These are phyloP conservation scores for Pseudoscleropodium purum DNA, from an alignment of 225 moss, liverwort and hornwort species.

Conservation along the genomic window DNA sequence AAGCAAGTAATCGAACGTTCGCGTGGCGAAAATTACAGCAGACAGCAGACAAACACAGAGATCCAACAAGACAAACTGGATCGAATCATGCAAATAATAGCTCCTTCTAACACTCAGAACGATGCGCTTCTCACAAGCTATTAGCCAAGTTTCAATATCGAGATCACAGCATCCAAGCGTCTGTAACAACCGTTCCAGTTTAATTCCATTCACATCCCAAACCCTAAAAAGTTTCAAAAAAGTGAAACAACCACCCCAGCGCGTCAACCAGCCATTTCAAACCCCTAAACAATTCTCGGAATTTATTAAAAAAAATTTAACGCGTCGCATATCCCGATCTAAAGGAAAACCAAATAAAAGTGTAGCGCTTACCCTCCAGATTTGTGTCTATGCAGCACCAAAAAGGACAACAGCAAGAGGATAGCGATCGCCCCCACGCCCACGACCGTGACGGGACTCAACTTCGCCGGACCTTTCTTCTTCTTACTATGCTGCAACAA, in stretches of 20 bases:
- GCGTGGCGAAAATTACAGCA: background rate
- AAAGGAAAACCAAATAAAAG: background rate
- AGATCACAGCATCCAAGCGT: background rate
- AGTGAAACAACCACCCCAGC: no score
- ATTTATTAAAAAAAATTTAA: background rate
- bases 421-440: constrained; percentile 39
- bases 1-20: background rate
- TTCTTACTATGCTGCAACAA: constrained; percentile 80
- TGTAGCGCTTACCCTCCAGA: constrained; percentile 10
- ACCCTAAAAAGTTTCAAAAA: background rate
- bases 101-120: background rate
- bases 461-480: constrained; percentile 65
- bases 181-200: background rate
- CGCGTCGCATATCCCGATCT: background rate
- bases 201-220: background rate
- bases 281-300: background rate
- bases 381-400: constrained; percentile 43
- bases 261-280: background rate
- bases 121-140: background rate
- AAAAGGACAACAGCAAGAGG: constrained; percentile 42
- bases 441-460: constrained; percentile 46
- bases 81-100: background rate
- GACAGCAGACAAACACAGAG: background rate
- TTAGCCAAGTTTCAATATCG: background rate
- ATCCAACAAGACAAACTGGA: background rate